A percentile compares a stretch with the other conserved stretches of the same genome.
These are phyloP conservation scores for Withania somnifera DNA, from an alignment of 305 asterid species.

Conservation along the genomic window DNA sequence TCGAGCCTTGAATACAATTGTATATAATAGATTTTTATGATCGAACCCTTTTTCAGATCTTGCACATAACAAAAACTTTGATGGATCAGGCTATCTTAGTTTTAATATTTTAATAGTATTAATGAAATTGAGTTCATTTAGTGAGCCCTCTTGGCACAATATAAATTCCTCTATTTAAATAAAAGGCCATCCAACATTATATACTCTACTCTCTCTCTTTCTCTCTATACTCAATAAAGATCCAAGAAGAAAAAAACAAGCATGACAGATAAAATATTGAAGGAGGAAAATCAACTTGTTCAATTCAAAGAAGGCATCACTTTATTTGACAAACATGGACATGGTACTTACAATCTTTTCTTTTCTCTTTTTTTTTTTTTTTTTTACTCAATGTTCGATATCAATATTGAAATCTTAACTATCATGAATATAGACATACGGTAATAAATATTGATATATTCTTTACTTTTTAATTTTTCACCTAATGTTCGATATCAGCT, in stretches of 20 bases:
- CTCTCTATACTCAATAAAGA: neutral
- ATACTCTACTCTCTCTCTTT: neutral
- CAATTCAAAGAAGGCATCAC: conserved; percentile 56
- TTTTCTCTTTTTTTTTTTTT: neutral
- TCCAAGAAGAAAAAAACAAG: neutral
- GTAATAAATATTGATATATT: too few relatives aligned
- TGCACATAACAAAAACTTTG: too few relatives aligned
- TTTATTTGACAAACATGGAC: conserved; percentile 62
- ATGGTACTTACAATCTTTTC: conserved; percentile 1
- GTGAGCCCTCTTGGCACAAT: neutral
- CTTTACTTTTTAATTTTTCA: neutral
- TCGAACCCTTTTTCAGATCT: too few relatives aligned
- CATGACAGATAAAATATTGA: neutral
- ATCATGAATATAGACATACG: too few relatives aligned
- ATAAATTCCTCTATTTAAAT: neutral
- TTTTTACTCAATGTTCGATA: neutral
- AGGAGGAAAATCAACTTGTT: conserved; percentile 32
- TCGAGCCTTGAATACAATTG: too few relatives aligned
- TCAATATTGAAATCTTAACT: neutral
- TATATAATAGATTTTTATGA: too few relatives aligned
- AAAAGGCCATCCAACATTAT: neutral
- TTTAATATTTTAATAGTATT: neutral
- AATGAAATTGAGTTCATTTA: neutral
- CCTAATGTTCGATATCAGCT: neutral
- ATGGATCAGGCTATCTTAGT: too few relatives aligned